Conservation (phyloP, 257 asterid species). For the Solanum neorickii region DNA sequence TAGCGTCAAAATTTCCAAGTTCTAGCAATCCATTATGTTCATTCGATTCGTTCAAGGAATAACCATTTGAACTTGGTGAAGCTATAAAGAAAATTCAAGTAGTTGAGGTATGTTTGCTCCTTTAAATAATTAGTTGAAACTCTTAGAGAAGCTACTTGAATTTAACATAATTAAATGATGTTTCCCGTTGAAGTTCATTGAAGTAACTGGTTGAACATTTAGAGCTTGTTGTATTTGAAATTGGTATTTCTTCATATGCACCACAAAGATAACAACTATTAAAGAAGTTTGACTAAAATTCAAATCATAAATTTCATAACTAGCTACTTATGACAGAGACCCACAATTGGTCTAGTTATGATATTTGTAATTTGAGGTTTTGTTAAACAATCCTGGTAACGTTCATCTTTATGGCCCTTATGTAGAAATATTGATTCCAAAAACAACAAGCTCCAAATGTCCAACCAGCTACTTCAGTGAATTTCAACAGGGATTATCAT, state of each 20-base stretch:
- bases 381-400: too few species aligned
- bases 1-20: neutral
- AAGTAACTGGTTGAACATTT: neutral
- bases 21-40: neutral
- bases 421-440: neutral
- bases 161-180: too few species aligned
- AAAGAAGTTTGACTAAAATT: neutral
- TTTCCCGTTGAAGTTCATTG: neutral
- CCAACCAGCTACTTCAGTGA: neutral
- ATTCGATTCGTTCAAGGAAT: neutral
- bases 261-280: too few species aligned
- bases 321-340: neutral
- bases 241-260: neutral
- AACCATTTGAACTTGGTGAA: neutral
- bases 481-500: neutral
- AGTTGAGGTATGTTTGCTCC: neutral
- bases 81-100: neutral
- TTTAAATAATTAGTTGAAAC: neutral
- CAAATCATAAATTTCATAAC: neutral
- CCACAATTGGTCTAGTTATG: neutral
- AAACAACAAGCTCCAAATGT: neutral
- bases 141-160: neutral
- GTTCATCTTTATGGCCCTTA: neutral
- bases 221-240: neutral
- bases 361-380: neutral